A percentile compares a stretch with the other conserved stretches of the same genome.
Conservation (phyloP, 192 early-diverging fungal species). For the Coemansia sp. region DNA sequence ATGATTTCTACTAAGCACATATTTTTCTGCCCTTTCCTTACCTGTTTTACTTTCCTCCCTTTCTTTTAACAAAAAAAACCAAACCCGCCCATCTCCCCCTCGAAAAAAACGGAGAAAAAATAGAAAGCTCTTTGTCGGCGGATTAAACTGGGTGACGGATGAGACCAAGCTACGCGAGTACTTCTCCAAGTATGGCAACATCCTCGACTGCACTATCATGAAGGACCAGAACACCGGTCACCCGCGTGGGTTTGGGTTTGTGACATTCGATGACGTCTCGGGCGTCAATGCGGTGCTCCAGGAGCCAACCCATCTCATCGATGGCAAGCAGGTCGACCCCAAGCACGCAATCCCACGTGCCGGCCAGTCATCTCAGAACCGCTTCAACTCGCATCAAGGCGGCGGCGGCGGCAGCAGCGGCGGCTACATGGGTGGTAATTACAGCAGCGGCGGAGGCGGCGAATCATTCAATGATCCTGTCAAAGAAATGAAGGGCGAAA, state of each 20-base stretch:
- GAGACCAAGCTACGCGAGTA: slow-evolving; percentile 84
- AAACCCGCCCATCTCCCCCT: not conserved
- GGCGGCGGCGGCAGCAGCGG: not conserved
- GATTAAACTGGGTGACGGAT: slow-evolving; percentile 82
- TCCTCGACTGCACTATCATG: slow-evolving; percentile 86
- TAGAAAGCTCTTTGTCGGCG: slow-evolving; percentile 93
- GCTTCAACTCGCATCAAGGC: slow-evolving; percentile 5
- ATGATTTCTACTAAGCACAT: slow-evolving; percentile 68
- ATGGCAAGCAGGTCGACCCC: slow-evolving; percentile 66
- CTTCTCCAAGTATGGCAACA: slow-evolving; percentile 82
- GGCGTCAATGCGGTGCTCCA: slow-evolving; percentile 79
- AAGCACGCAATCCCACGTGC: slow-evolving; percentile 56
- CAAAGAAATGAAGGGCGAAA: slow-evolving; percentile 56
- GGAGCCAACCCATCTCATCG: slow-evolving; percentile 66
- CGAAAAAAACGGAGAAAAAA: not conserved
- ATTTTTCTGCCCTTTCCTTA: slow-evolving; percentile 59
- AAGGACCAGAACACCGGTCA: slow-evolving; percentile 82
- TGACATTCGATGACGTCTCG: slow-evolving; percentile 79
- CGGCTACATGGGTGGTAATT: not conserved
- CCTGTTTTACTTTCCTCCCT: slow-evolving; percentile 1
- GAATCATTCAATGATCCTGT: slow-evolving; percentile 23
- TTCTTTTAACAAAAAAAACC: not conserved
- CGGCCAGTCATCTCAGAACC: slow-evolving; percentile 19
- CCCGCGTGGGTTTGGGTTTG: slow-evolving; percentile 93
- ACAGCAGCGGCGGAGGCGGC: not conserved